Conservation (phyloP, 2,329 filamentous ascomycete genomes). For the Fonsecaea pedrosoi region DNA sequence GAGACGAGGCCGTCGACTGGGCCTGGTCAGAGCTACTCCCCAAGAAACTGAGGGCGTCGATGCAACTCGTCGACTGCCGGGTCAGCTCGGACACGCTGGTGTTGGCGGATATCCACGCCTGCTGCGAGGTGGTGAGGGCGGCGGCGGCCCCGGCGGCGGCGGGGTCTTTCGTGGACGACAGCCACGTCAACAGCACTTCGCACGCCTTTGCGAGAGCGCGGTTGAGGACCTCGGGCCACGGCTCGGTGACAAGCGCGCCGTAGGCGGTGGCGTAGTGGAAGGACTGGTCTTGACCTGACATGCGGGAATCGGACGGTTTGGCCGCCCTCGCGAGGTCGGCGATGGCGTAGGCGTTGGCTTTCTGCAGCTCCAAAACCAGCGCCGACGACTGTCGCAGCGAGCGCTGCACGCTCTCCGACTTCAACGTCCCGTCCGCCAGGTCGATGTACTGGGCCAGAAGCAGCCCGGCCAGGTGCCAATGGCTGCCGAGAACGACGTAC, state of each 20-base stretch:
- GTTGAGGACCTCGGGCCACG: conserved; percentile 4
- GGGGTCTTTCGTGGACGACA: neutral
- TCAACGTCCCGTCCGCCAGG: neutral
- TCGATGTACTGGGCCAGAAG: conserved; percentile 11
- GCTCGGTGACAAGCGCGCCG: conserved; percentile 7
- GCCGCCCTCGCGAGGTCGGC: conserved; percentile 5
- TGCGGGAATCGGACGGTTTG: neutral
- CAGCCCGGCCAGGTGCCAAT: conserved; percentile 13
- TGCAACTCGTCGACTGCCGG: conserved; percentile 15
- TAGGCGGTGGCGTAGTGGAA: conserved; percentile 7
- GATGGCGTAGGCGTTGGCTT: conserved; percentile 14
- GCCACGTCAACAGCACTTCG: conserved; percentile 14
- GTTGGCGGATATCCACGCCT: conserved; percentile 15
- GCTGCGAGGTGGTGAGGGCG: neutral
- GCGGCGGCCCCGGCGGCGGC: too few species aligned
- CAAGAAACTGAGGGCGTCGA: conserved; percentile 13
- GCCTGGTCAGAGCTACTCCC: neutral
- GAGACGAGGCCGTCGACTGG: neutral
- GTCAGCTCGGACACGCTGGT: conserved; percentile 16
- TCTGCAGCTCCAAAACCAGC: conserved; percentile 11
- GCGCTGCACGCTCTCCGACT: conserved; percentile 8
- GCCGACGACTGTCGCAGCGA: conserved; percentile 13
- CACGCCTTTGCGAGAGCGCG: neutral
- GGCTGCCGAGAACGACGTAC: conserved; percentile 16
- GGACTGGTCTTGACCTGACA: neutral